Evolutionary conservation across 192 early-diverging fungal species (phyloP).

Genomic region (Coemansia sp.): DNA sequence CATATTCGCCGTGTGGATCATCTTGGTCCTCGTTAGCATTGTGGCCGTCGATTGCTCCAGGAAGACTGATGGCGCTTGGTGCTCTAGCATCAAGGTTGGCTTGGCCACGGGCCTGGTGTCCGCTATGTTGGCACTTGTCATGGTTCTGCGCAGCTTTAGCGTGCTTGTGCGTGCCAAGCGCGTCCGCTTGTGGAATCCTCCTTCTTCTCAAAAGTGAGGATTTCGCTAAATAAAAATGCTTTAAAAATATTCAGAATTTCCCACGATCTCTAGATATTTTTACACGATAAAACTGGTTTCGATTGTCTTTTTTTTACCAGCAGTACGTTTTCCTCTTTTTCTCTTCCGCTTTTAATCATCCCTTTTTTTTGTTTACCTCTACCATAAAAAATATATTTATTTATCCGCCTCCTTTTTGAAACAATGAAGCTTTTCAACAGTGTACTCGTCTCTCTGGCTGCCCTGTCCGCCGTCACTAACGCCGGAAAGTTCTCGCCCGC

Average conservation of each 20-base stretch:
- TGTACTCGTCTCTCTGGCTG: not conserved
- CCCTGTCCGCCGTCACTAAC: not conserved
- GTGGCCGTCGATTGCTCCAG: constrained; percentile 47
- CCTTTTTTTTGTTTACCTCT: too few species aligned
- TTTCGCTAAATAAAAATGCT: not conserved
- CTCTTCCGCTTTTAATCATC: too few species aligned
- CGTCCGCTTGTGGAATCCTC: constrained; percentile 16
- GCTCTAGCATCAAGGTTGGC: constrained; percentile 28
- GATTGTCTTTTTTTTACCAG: too few species aligned
- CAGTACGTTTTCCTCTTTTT: too few species aligned
- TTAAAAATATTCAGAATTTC: too few species aligned
- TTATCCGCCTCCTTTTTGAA: too few species aligned
- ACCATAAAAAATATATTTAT: too few species aligned
- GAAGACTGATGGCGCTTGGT: constrained; percentile 36
- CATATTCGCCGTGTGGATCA: constrained; percentile 41
- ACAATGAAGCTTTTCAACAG: not conserved
- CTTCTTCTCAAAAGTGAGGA: not conserved
- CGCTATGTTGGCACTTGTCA: constrained; percentile 39
- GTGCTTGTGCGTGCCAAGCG: constrained; percentile 36
- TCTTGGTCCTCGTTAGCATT: constrained; percentile 46
- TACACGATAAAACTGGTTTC: too few species aligned
- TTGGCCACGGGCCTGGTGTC: constrained; percentile 46
- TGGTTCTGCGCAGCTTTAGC: constrained; percentile 44
- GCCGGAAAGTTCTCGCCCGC: constrained; percentile 14
- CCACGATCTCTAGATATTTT: too few species aligned